Conservation (phyloP, 2,329 filamentous ascomycete species). For the Fusarium beomiforme region DNA sequence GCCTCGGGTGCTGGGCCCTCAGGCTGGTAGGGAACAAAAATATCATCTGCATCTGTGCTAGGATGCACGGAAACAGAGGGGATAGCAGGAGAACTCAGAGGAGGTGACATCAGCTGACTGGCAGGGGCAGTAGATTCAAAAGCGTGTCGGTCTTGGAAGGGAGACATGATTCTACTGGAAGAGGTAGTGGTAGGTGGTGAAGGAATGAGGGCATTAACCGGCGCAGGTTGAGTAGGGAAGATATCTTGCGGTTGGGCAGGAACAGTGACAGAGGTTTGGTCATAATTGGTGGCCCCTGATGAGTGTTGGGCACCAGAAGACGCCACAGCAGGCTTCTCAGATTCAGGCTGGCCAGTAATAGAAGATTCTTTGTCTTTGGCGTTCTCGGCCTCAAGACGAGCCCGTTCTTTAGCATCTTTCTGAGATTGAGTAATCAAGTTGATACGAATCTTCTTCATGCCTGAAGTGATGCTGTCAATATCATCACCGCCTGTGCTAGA, state of each 20-base stretch:
- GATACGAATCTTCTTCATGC: slow-evolving; percentile 72
- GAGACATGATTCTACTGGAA: slow-evolving; percentile 40
- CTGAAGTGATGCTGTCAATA: slow-evolving; percentile 64
- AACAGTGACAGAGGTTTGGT: background rate
- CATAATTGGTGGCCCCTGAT: background rate
- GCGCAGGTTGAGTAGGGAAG: slow-evolving; percentile 25
- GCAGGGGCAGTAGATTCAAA: slow-evolving; percentile 36
- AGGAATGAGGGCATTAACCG: slow-evolving; percentile 12
- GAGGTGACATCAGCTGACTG: slow-evolving; percentile 33
- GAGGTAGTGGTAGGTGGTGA: slow-evolving; percentile 39
- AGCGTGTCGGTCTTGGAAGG: slow-evolving; percentile 36
- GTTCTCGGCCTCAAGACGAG: slow-evolving; percentile 40
- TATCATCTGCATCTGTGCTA: slow-evolving; percentile 44
- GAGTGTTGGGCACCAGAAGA: background rate
- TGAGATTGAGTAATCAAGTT: slow-evolving; percentile 68
- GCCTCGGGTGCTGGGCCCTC: slow-evolving; percentile 59
- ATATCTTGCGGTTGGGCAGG: background rate
- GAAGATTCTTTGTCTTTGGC: slow-evolving; percentile 6
- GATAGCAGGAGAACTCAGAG: slow-evolving; percentile 46
- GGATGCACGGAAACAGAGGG: slow-evolving; percentile 43
- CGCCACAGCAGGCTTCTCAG: background rate
- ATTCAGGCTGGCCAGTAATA: background rate
- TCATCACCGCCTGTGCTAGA: slow-evolving; percentile 47
- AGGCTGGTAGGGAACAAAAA: slow-evolving; percentile 66
- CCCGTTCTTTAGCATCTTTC: slow-evolving; percentile 61